These are phyloP conservation scores for Setaria italica DNA, from an alignment of 202 grass and related monocot genomes.

Conservation along the genomic window DNA sequence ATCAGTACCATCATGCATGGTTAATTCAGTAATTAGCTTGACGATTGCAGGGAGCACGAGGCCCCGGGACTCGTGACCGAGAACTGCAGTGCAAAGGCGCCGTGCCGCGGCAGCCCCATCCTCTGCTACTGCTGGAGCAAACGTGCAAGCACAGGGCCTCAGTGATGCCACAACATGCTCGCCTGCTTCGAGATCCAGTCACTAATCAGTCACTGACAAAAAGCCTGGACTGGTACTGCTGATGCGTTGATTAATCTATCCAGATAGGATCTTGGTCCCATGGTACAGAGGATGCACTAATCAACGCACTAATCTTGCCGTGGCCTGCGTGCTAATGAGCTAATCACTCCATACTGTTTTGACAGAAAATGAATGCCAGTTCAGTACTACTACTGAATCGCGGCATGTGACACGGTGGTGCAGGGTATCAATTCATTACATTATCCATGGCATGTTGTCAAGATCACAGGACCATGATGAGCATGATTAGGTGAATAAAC, in stretches of 20 bases:
- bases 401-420: too few relatives aligned
- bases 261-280: conserved; percentile 10
- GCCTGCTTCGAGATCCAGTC: conserved; percentile 2
- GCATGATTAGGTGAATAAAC: background rate
- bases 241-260: conserved; percentile 14
- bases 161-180: conserved; percentile 23
- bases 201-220: conserved; percentile 13
- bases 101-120: background rate
- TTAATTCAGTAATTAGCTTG: background rate
- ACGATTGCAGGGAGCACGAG: background rate
- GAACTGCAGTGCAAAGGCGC: background rate
- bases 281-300: background rate
- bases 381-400: background rate
- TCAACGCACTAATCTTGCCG: background rate
- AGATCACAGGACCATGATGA: background rate
- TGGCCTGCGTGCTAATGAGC: background rate
- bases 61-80: background rate
- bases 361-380: background rate
- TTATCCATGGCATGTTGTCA: background rate
- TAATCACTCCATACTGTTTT: background rate
- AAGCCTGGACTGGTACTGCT: background rate
- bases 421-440: background rate
- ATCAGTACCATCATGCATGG: background rate
- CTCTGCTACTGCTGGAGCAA: background rate
- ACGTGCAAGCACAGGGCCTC: conserved; percentile 1